phyloP scores from a whole-genome alignment of 1,284 basidiomycete species.

The Marasmius sp. region DNA sequence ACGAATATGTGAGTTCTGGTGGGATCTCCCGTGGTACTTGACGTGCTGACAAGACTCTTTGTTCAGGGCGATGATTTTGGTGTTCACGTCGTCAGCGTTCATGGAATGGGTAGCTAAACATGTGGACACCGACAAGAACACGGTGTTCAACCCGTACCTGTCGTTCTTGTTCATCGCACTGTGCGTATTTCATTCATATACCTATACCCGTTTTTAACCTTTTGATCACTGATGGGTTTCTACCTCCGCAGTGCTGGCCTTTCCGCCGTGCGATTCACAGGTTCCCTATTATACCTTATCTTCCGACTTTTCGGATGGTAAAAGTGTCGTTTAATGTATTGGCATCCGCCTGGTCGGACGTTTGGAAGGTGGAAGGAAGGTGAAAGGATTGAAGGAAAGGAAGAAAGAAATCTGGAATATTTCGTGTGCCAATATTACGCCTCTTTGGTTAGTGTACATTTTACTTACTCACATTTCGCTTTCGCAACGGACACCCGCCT shows the following conservation, averaged over 20 bases:
- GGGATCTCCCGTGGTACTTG: slow-evolving; percentile 10
- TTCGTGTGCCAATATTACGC: neutral
- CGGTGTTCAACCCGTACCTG: slow-evolving; percentile 83
- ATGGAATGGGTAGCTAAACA: slow-evolving; percentile 59
- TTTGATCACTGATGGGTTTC: neutral
- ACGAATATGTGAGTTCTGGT: slow-evolving; percentile 68
- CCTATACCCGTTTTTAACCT: slow-evolving; percentile 5
- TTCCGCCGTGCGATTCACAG: slow-evolving; percentile 76
- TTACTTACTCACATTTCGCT: too few relatives aligned
- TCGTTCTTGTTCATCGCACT: slow-evolving; percentile 81
- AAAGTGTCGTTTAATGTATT: neutral
- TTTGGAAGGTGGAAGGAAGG: neutral
- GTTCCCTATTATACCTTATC: slow-evolving; percentile 76
- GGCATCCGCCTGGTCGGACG: neutral
- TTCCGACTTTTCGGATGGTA: slow-evolving; percentile 67
- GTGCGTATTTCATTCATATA: slow-evolving; percentile 41
- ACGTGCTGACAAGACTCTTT: slow-evolving; percentile 9
- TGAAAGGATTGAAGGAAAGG: too few relatives aligned
- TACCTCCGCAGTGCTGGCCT: slow-evolving; percentile 61
- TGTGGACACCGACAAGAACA: slow-evolving; percentile 43
- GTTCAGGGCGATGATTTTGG: slow-evolving; percentile 68
- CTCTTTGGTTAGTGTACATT: too few relatives aligned
- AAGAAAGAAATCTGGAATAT: neutral
- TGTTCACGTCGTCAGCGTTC: slow-evolving; percentile 82
- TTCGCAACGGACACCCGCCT: too few relatives aligned